phyloP scores from a whole-genome alignment of 2,329 filamentous ascomycete species.

The Trichoderma arundinaceum region DNA sequence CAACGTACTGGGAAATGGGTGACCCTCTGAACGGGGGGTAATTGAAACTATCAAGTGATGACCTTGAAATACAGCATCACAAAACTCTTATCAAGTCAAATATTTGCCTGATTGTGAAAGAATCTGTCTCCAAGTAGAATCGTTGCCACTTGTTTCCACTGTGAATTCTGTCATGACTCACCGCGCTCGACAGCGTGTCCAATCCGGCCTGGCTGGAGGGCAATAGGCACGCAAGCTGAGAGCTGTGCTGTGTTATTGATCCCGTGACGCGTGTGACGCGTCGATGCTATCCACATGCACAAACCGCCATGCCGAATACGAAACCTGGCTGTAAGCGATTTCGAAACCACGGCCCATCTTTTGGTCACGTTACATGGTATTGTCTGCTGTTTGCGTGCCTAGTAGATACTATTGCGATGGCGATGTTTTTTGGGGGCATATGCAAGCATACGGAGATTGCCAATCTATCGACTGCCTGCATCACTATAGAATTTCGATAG shows the following conservation, averaged over 20 bases:
- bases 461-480: too few species aligned
- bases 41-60: conserved; percentile 37
- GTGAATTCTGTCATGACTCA: background rate
- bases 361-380: background rate
- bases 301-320: background rate
- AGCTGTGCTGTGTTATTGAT: conserved; percentile 13
- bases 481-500: background rate
- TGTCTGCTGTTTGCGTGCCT: background rate
- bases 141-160: too few species aligned
- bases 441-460: background rate
- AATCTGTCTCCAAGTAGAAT: background rate
- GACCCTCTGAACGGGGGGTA: conserved; percentile 45
- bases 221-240: background rate
- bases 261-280: conserved; percentile 28
- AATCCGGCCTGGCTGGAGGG: too few species aligned
- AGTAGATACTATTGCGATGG: background rate
- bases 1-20: conserved; percentile 45
- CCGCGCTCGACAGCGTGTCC: too few species aligned
- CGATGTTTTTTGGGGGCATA: background rate
- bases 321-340: background rate
- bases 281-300: background rate
- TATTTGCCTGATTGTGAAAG: background rate
- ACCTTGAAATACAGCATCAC: conserved; percentile 30
- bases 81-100: conserved; percentile 9
- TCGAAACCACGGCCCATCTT: background rate